phyloP scores from a whole-genome alignment of 257 asterid species.

The Parsonsia alboflavescens region DNA sequence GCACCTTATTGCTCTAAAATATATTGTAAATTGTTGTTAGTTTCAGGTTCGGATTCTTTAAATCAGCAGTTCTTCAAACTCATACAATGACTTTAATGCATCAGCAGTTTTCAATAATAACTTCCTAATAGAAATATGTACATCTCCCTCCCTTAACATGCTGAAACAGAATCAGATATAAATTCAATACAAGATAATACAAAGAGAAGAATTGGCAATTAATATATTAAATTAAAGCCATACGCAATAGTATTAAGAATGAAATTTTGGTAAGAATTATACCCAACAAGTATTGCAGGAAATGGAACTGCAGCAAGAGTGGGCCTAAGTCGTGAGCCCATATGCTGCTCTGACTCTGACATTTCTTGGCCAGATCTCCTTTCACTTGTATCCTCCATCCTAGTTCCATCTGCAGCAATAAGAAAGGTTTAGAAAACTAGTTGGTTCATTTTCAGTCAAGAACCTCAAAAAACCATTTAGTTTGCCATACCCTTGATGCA shows the following conservation, averaged over 20 bases:
- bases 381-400: slow-evolving; percentile 62
- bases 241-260: too few relatives aligned
- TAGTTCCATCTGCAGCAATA: slow-evolving; percentile 53
- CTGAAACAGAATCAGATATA: too few relatives aligned
- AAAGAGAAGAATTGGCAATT: too few relatives aligned
- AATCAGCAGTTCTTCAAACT: background rate
- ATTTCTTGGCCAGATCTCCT: slow-evolving; percentile 38
- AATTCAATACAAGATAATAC: too few relatives aligned
- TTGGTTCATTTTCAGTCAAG: slow-evolving; percentile 7
- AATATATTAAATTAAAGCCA: too few relatives aligned
- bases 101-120: background rate
- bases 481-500: slow-evolving; percentile 52
- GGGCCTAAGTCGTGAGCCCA: slow-evolving; percentile 62
- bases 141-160: background rate
- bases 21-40: background rate
- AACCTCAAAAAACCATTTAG: slow-evolving; percentile 13
- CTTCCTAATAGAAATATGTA: background rate
- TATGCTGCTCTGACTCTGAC: slow-evolving; percentile 73
- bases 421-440: slow-evolving; percentile 25
- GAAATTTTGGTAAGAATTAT: slow-evolving; percentile 25
- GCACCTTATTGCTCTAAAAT: too few relatives aligned
- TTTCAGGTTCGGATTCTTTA: background rate
- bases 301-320: slow-evolving; percentile 84
- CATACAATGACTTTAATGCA: too few relatives aligned
- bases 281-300: slow-evolving; percentile 98